Base-by-base conservation (phyloP, 352 stramenopile species). In the Phytophthora quininea region DNA sequence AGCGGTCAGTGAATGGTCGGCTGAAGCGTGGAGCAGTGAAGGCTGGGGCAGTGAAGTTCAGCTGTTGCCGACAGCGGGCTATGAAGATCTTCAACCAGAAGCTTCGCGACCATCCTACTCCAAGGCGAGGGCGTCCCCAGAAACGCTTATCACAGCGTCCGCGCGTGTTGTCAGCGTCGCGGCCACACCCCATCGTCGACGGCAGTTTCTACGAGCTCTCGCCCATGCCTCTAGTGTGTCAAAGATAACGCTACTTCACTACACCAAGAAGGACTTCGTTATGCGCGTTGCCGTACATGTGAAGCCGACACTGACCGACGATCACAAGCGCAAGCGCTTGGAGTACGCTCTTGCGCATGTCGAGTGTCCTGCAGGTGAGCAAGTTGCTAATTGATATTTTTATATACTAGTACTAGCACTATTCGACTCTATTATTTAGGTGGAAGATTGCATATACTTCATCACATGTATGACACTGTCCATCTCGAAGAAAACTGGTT, bases 401-500 rank as follows among this genome's bases (percentile, higher is more conserved):
- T 31, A 48, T 60, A 19, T 42, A 24, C 15, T 31, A 50, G 6
- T 24, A 14, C 32, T 45, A 42, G 10, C 50, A 48, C 35, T 10
- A 5, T 40, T 40, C 10, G 5, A 40, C 10, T 11, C 35, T 11
- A 40, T 14, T 27, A 54, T 43, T 27, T 24, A 33, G 29, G 50
- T 40, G 33, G 53, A 54, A 38, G 51, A 58, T 56, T 40, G 31
- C 14, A 29, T 48, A n/a, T 15, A 57, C 35, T 10, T 57, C 32
- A 69, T 59, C 32, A 59, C 40, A 69, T 65, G 49, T 70, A 58
- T 2, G 55, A 64, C 43, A 19, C 45, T 27, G 42, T 64, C 1
- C 50, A 69, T 55, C 11, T 53, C 14, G 55, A 69, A 48, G 62
- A 64, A 33, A 75, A 70, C 19, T 70, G 67, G 56, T 67, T 67